Percentiles rank a stretch among this genome's conserved stretches.
Evolutionary conservation across 2,329 filamentous ascomycete genomes (phyloP).

Genomic region (Cytospora piceae): DNA sequence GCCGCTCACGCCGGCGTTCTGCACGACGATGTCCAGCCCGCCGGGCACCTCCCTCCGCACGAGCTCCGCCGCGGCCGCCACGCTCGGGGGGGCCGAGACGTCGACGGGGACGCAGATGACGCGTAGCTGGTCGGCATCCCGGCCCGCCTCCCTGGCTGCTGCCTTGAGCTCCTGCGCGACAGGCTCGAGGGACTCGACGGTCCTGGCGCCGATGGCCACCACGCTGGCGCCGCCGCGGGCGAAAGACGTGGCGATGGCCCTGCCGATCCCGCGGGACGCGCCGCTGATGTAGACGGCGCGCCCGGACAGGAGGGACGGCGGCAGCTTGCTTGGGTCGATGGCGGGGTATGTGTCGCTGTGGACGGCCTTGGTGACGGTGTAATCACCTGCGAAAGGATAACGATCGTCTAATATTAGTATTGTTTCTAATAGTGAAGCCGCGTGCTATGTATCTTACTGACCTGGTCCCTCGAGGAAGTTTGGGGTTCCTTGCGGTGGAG

Average conservation of each 20-base stretch:
- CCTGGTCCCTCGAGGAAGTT: slow-evolving; percentile 21
- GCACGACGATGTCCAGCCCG: slow-evolving; percentile 11
- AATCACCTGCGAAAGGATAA: slow-evolving; percentile 6
- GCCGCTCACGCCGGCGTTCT: slow-evolving; percentile 7
- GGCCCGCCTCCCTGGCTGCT: slow-evolving; percentile 7
- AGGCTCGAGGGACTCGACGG: not conserved
- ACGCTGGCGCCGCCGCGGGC: slow-evolving; percentile 15
- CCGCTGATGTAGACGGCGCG: slow-evolving; percentile 18
- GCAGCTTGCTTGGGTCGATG: slow-evolving; percentile 19
- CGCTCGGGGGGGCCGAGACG: not conserved
- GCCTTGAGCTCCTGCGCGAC: slow-evolving; percentile 11
- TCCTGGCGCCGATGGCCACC: slow-evolving; percentile 14
- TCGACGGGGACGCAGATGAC: slow-evolving; percentile 9
- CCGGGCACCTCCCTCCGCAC: not conserved
- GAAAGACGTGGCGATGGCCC: slow-evolving; percentile 17
- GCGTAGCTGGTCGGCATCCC: not conserved
- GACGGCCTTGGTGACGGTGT: slow-evolving; percentile 16
- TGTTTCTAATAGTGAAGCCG: not conserved
- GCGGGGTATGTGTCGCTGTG: slow-evolving; percentile 23
- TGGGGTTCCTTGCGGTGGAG: slow-evolving; percentile 16
- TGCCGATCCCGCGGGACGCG: slow-evolving; percentile 18
- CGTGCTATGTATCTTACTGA: not conserved
- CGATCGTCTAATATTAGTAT: not conserved
- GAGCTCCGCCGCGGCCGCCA: slow-evolving; percentile 1
- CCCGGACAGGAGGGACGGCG: not conserved